Evolutionary conservation across 2,329 filamentous ascomycete genomes (phyloP), one percentile per base, ranked within the genome.

Genomic region (Fragosphaeria purpurea): DNA sequence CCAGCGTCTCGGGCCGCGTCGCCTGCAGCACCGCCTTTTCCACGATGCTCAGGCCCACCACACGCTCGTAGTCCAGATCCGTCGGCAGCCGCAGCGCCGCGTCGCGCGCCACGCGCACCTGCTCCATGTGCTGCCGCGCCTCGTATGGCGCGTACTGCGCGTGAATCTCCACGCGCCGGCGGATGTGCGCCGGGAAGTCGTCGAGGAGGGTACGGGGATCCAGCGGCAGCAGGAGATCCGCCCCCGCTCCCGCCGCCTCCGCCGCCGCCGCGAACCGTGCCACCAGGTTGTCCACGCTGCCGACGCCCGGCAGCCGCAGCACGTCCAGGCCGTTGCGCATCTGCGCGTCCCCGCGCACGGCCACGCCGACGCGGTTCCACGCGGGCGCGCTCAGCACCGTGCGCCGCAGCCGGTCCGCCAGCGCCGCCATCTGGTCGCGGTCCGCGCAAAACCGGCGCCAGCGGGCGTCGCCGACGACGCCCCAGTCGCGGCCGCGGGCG

Each of bases 61-160:
- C 75, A 10, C 66, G 60, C 42, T 80, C 74, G 60, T 96, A 98
- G 59, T 96, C 82, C 11, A 97, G 64, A 57, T 89, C 81, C 0
- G 73, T 58, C 0, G 91, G 88, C 10, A 98, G 69, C 11, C 72
- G 70, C 11, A 96, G 67, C 7, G 73, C 73, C 64, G 96, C 93
- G 61, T 97, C 91, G 47, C 82, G 79, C 53, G 80, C 71, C 64
- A 95, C 85, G 6, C 77, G 74, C 35, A 75, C 74, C 22, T 83
- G 83, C 53, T 83, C 75, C 4, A 76, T 74, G 32, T 75, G 73
- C 64, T 97, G 89, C 59, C 82, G 79, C 44, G 74, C 76, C 39
- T 95, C 82, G 64, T 95, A 95, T 0, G 91, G 91, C 1, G 86
- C 88, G 64, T 98, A 98, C 3, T 79, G 74, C 11, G 85, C 85